Evolutionary conservation across 2,329 filamentous ascomycete genomes (phyloP).

Genomic region (Periconia sp.): DNA sequence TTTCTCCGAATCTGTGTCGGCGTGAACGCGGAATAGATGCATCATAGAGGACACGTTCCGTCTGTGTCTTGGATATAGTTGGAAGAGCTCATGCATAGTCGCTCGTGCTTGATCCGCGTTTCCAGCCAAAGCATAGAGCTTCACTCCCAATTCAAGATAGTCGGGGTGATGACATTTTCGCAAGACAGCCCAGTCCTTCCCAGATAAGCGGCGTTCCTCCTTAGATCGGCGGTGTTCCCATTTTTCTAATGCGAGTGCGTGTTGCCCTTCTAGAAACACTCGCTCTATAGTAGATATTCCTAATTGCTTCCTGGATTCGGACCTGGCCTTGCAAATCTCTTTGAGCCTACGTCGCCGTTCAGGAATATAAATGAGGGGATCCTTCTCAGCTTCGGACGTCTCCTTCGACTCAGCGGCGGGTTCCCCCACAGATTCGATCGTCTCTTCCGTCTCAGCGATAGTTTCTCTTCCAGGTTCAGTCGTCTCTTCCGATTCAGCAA

Average conservation of each 20-base stretch:
- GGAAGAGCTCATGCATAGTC: constrained; percentile 58
- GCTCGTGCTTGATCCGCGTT: constrained; percentile 62
- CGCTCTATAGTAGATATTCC: constrained; percentile 27
- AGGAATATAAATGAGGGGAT: too few species aligned
- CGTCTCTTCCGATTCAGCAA: too few species aligned
- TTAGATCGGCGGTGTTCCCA: constrained; percentile 32
- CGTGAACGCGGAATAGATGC: constrained; percentile 70
- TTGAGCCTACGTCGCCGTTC: too few species aligned
- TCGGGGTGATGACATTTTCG: constrained; percentile 31
- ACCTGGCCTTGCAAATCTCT: too few species aligned
- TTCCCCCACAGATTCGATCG: too few species aligned
- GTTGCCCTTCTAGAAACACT: constrained; percentile 25
- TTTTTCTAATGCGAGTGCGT: constrained; percentile 29
- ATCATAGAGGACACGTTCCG: constrained; percentile 62
- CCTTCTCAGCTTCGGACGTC: too few species aligned
- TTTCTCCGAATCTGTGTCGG: constrained; percentile 47
- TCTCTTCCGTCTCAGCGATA: too few species aligned
- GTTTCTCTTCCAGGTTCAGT: too few species aligned
- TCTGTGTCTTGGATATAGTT: constrained; percentile 39
- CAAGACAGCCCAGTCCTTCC: too few species aligned
- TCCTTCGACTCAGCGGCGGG: too few species aligned
- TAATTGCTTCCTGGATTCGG: too few species aligned
- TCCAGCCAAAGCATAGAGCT: constrained; percentile 62
- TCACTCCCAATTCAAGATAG: constrained; percentile 65
- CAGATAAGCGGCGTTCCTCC: neutral